A percentile compares a stretch with the other conserved stretches of the same genome.
Evolutionary conservation across 352 stramenopile species (phyloP).

Genomic region (Phytophthora pluvialis): DNA sequence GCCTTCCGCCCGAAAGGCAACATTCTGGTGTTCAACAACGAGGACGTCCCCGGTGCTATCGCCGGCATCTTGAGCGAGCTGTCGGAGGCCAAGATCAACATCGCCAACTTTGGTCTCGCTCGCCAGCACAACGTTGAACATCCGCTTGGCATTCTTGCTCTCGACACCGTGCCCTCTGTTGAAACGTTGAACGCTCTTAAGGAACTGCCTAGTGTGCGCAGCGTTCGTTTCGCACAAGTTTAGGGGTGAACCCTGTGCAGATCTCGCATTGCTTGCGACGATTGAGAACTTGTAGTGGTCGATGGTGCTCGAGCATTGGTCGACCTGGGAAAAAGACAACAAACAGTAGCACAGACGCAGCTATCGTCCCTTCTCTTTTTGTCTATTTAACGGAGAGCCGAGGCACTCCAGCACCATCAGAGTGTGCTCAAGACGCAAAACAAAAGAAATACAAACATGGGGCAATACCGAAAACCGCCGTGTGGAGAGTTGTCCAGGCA

Average conservation of each 20-base stretch:
- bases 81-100: conserved; percentile 79
- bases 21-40: conserved; percentile 85
- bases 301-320: conserved; percentile 14
- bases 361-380: conserved; percentile 26
- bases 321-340: conserved; percentile 18
- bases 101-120: conserved; percentile 85
- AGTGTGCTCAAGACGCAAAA: conserved; percentile 16
- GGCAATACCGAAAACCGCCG: not conserved
- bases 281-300: conserved; percentile 9
- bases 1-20: conserved; percentile 82
- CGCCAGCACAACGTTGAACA: conserved; percentile 64
- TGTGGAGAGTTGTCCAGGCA: not conserved
- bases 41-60: conserved; percentile 82
- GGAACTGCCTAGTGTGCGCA: conserved; percentile 65
- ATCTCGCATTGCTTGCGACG: not conserved
- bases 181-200: conserved; percentile 72
- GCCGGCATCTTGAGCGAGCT: conserved; percentile 76
- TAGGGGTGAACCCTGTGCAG: conserved; percentile 24
- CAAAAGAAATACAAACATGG: conserved; percentile 26
- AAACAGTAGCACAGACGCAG: conserved; percentile 19
- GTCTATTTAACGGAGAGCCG: conserved; percentile 16
- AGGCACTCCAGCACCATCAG: conserved; percentile 16
- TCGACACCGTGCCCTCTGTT: conserved; percentile 62
- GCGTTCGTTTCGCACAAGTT: conserved; percentile 71
- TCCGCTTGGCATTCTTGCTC: conserved; percentile 75